phyloP scores from a whole-genome alignment of 164 flowering plant genomes.

The Vitis amurensis region DNA sequence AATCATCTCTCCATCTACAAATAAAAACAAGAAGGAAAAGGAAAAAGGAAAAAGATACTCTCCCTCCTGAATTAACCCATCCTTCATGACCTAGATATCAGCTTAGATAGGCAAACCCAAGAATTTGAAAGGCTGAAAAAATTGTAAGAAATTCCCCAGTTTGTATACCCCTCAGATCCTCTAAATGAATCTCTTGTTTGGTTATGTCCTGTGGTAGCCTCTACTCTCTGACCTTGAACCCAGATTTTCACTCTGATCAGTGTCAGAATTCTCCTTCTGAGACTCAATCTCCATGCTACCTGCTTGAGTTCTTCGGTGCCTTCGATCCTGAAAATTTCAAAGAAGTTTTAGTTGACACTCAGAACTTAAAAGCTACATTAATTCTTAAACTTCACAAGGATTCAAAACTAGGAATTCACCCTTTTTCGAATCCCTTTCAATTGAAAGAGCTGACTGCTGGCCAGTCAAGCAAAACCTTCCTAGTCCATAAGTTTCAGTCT shows the following conservation, averaged over 20 bases:
- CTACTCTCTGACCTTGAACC: constrained; percentile 57
- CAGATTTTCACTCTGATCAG: constrained; percentile 72
- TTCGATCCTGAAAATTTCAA: constrained; percentile 57
- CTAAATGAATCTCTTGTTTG: constrained; percentile 4
- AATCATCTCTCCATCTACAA: constrained; percentile 25
- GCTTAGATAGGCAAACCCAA: constrained; percentile 17
- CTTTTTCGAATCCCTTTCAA: too few species aligned
- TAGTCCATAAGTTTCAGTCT: too few species aligned
- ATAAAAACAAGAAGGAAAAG: constrained; percentile 10
- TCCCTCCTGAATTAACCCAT: background rate
- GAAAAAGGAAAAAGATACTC: constrained; percentile 5
- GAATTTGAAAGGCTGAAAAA: constrained; percentile 25
- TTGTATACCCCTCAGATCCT: constrained; percentile 8
- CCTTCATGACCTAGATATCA: constrained; percentile 8
- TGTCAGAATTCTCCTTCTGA: constrained; percentile 72
- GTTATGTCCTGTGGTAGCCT: constrained; percentile 27
- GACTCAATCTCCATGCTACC: constrained; percentile 70
- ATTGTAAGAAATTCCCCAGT: constrained; percentile 18
- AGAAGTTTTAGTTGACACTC: background rate
- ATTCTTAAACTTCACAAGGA: background rate
- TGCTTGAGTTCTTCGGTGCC: constrained; percentile 63
- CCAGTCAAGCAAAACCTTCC: too few species aligned
- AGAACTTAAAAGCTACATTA: background rate
- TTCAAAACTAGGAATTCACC: background rate
- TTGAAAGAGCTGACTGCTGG: too few species aligned